Percentiles rank a stretch among this genome's conserved stretches.
Conservation (phyloP, 2,329 filamentous ascomycete genomes). For the Pseudogymnoascus sp. region DNA sequence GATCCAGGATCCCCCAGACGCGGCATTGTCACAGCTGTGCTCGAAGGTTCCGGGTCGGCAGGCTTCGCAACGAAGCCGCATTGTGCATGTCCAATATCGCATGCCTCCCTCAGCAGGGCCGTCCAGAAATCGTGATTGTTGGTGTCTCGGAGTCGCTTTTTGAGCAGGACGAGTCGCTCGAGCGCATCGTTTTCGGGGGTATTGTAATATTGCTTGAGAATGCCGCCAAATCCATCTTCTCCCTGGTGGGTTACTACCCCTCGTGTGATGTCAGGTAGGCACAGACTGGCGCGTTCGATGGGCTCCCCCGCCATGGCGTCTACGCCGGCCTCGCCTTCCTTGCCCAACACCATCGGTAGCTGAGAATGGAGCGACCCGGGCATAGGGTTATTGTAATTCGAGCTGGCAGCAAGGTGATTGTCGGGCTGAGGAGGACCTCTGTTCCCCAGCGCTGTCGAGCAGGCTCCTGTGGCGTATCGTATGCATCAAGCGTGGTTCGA, state of each 20-base stretch:
- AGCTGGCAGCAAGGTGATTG: not conserved
- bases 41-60: slow-evolving; percentile 50
- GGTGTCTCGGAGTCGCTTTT: slow-evolving; percentile 43
- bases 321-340: slow-evolving; percentile 11
- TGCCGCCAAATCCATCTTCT: slow-evolving; percentile 23
- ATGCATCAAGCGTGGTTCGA: not conserved
- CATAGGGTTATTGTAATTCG: not conserved
- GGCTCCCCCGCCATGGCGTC: slow-evolving; percentile 14
- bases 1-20: slow-evolving; percentile 52
- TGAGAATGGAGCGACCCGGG: not conserved
- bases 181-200: slow-evolving; percentile 50
- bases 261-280: slow-evolving; percentile 22
- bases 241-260: slow-evolving; percentile 23
- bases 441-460: not conserved
- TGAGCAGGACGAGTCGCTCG: slow-evolving; percentile 52
- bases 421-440: not conserved
- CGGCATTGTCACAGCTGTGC: slow-evolving; percentile 50
- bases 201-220: slow-evolving; percentile 30
- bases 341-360: not conserved
- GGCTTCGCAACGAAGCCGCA: slow-evolving; percentile 61
- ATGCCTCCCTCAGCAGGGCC: slow-evolving; percentile 54
- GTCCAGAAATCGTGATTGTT: slow-evolving; percentile 56
- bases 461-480: not conserved
- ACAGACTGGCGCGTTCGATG: slow-evolving; percentile 24
- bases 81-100: slow-evolving; percentile 54